Conservation (phyloP, 208 protist genomes). For the Crithidia fasciculata region DNA sequence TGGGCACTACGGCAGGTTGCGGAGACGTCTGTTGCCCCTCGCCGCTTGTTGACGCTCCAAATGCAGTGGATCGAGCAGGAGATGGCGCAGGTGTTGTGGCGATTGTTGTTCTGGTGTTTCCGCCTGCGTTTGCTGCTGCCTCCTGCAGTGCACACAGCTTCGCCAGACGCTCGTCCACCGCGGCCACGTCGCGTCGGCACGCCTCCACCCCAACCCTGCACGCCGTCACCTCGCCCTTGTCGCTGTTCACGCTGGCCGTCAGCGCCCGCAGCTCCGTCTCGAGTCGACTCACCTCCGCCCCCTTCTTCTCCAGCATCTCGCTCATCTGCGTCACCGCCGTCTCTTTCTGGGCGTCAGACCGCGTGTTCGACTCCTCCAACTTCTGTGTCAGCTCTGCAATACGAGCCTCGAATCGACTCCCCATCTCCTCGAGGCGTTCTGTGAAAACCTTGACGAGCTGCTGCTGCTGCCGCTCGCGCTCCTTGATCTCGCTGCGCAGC, state of each 20-base stretch:
- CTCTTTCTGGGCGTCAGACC: constrained; percentile 13
- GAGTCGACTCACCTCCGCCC: constrained; percentile 11
- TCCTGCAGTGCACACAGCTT: constrained; percentile 7
- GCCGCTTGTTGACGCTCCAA: background rate
- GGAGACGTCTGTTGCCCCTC: background rate
- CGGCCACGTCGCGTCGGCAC: constrained; percentile 24
- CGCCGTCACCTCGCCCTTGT: constrained; percentile 20
- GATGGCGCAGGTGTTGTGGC: background rate
- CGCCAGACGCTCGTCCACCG: constrained; percentile 15
- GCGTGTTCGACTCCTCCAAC: constrained; percentile 17
- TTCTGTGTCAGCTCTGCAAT: constrained; percentile 22
- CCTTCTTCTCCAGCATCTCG: constrained; percentile 5
- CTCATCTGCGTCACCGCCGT: constrained; percentile 13
- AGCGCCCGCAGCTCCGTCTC: constrained; percentile 22
- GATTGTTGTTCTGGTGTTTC: background rate
- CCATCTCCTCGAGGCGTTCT: constrained; percentile 44
- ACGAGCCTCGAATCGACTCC: constrained; percentile 23
- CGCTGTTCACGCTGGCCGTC: constrained; percentile 5
- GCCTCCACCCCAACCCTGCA: constrained; percentile 25
- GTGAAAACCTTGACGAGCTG: constrained; percentile 75
- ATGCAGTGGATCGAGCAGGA: background rate
- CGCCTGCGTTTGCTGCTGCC: background rate
- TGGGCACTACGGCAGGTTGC: background rate
- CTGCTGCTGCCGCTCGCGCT: constrained; percentile 30
- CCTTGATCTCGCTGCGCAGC: constrained; percentile 13